Percentiles rank a stretch among this genome's conserved stretches.
phyloP scores from a whole-genome alignment of 2,329 filamentous ascomycete genomes.

The Penicillium sp. region DNA sequence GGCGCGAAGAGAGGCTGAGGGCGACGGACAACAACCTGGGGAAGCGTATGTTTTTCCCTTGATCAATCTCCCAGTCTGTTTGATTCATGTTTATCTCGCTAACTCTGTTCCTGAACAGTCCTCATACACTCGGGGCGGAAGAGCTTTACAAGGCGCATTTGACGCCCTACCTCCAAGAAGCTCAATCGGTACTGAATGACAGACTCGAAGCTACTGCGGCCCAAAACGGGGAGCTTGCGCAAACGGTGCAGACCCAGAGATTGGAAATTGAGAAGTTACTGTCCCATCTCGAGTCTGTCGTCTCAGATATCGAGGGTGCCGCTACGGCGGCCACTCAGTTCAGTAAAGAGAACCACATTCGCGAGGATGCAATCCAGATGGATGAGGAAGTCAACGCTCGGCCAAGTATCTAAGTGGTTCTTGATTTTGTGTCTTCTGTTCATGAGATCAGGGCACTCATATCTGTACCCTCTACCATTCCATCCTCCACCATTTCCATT shows the following conservation, averaged over 20 bases:
- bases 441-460: constrained; percentile 33
- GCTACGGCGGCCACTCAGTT: constrained; percentile 41
- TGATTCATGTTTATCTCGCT: background rate
- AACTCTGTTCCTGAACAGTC: constrained; percentile 36
- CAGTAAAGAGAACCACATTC: constrained; percentile 36
- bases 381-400: constrained; percentile 39
- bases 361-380: constrained; percentile 42
- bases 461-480: constrained; percentile 40
- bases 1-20: constrained; percentile 45
- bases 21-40: constrained; percentile 33
- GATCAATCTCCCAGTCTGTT: background rate
- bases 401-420: constrained; percentile 23
- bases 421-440: constrained; percentile 5
- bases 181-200: constrained; percentile 47
- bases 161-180: constrained; percentile 51
- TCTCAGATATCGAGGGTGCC: constrained; percentile 54
- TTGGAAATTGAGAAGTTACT: constrained; percentile 55
- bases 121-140: constrained; percentile 55
- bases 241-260: constrained; percentile 51
- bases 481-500: constrained; percentile 52
- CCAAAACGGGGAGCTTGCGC: constrained; percentile 52
- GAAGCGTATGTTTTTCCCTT: constrained; percentile 44
- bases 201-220: constrained; percentile 49
- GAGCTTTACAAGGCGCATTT: constrained; percentile 58
- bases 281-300: constrained; percentile 51